These are phyloP conservation scores for Farysia itapuensis DNA, from an alignment of 1,284 basidiomycete genomes.

Conservation along the genomic window DNA sequence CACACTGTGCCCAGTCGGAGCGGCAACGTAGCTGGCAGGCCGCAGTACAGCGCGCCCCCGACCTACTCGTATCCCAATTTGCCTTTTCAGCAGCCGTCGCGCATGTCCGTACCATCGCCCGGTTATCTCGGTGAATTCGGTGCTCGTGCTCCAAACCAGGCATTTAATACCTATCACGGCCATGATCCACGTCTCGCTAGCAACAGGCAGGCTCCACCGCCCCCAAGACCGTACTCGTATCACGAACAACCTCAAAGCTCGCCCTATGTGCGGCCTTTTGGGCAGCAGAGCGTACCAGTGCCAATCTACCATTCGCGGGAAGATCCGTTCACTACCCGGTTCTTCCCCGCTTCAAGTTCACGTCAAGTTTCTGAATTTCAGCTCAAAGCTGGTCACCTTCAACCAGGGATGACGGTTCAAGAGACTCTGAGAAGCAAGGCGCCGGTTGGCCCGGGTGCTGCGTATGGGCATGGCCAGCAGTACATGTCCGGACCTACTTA, in stretches of 20 bases:
- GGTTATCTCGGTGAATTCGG: conserved; percentile 28
- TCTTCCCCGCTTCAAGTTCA: conserved; percentile 50
- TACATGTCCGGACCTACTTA: conserved; percentile 24
- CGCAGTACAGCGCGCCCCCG: conserved; percentile 14
- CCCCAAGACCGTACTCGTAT: conserved; percentile 42
- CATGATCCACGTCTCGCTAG: conserved; percentile 19
- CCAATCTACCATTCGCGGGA: conserved; percentile 28
- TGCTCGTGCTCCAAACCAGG: conserved; percentile 3
- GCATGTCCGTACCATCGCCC: conserved; percentile 5
- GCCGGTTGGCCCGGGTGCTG: conserved; percentile 3
- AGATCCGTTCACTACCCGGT: conserved; percentile 45
- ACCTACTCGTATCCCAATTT: conserved; percentile 15
- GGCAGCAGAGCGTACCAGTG: conserved; percentile 5
- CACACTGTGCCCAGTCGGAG: conserved; percentile 8
- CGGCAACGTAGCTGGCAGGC: conserved; percentile 5
- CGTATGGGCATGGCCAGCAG: conserved; percentile 6
- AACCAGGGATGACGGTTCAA: conserved; percentile 56
- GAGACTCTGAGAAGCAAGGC: conserved; percentile 29
- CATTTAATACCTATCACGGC: conserved; percentile 31
- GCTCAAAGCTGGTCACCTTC: conserved; percentile 28
- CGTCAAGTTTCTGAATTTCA: conserved; percentile 54
- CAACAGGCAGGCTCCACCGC: conserved; percentile 15
- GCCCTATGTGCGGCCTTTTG: conserved; percentile 9
- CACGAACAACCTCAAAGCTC: conserved; percentile 29
- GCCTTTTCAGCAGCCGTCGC: conserved; percentile 6